A percentile compares a stretch with the other conserved stretches of the same genome.
These are phyloP conservation scores for Didymellaceae sp. DNA, from an alignment of 2,329 filamentous ascomycete species.

Conservation along the genomic window DNA sequence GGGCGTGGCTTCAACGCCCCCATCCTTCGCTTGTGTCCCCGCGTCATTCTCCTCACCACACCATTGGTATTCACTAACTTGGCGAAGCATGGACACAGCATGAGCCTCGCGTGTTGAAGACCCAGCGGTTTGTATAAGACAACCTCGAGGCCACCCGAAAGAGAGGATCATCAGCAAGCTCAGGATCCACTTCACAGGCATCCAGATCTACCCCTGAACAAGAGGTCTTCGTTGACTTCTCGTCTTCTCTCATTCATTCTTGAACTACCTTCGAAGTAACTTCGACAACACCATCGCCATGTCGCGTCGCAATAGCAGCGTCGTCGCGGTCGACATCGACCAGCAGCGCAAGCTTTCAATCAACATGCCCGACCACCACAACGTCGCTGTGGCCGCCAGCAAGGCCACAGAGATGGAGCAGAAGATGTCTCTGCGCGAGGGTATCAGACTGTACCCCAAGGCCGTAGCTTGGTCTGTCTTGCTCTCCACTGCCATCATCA, in stretches of 20 bases:
- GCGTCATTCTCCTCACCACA: slow-evolving; percentile 33
- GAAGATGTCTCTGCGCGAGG: slow-evolving; percentile 67
- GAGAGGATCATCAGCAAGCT: slow-evolving; percentile 22
- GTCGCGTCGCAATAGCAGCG: slow-evolving; percentile 43
- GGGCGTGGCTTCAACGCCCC: slow-evolving; percentile 18
- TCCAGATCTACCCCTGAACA: slow-evolving; percentile 17
- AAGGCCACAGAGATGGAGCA: slow-evolving; percentile 54
- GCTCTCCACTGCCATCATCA: slow-evolving; percentile 85
- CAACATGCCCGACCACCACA: slow-evolving; percentile 35
- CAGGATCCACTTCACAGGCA: slow-evolving; percentile 24
- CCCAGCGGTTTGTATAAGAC: slow-evolving; percentile 30
- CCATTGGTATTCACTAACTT: slow-evolving; percentile 26
- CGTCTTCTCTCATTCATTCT: slow-evolving; percentile 1
- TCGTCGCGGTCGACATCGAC: slow-evolving; percentile 41
- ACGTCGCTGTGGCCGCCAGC: slow-evolving; percentile 40
- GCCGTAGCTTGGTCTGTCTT: slow-evolving; percentile 82
- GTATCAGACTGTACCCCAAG: slow-evolving; percentile 82
- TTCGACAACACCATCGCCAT: slow-evolving; percentile 24
- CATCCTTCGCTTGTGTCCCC: slow-evolving; percentile 28
- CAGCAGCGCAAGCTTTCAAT: slow-evolving; percentile 39
- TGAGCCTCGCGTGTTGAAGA: slow-evolving; percentile 17
- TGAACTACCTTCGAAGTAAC: not conserved
- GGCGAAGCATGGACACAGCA: slow-evolving; percentile 22
- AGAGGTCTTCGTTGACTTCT: slow-evolving; percentile 20
- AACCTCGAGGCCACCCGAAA: slow-evolving; percentile 18